Evolutionary conservation across 345 rosid species (phyloP), one percentile per base, ranked within the genome.

Genomic region (Acer negundo): DNA sequence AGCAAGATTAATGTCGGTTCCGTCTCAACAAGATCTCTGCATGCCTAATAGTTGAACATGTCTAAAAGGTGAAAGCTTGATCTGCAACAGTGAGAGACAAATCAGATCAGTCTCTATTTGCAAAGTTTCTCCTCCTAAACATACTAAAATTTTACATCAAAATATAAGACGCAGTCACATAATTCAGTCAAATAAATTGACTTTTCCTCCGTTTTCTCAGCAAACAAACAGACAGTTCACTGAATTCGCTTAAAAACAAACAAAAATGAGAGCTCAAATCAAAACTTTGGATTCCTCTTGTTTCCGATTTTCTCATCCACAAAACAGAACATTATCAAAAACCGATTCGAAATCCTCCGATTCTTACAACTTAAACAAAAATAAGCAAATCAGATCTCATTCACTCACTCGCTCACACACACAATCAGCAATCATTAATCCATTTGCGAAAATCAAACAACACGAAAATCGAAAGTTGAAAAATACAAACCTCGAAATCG

Each of bases 11-110:
- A 31, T 63, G 59, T 6, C 56, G 24, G 44, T 70, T 67, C 67
- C 24, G 73, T 51, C 70, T 78, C 81, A 70, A 53, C 79, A 74
- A 69, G 80, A 75, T 80, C 81, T 67, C 64, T 12, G 71, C 86
- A 86, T 81, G 35, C 80, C 77, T 69, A 31, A 6, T 35, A 2
- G 69, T 49, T 31, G 42, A 73, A 44, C 78, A 64, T 20, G 10
- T 55, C 20, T 4, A 63, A 63, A 26, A 62, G 2, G n/a, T 69
- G 49, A 65, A 67, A 58, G n/a, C 56, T 42, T 73, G 77, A 81
- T 74, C 87, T 79, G 79, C 77, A 80, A 17, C 61, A 66, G 23
- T 56, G 59, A 62, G 31, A 0, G 42, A 56, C 9, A 20, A 73
- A 75, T 86, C 74, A 83, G 77, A 49, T 62, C 22, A 46, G 65